Evolutionary conservation across 495 filamentous ascomycete species (phyloP).

Genomic region (Aspergillus baeticus): DNA sequence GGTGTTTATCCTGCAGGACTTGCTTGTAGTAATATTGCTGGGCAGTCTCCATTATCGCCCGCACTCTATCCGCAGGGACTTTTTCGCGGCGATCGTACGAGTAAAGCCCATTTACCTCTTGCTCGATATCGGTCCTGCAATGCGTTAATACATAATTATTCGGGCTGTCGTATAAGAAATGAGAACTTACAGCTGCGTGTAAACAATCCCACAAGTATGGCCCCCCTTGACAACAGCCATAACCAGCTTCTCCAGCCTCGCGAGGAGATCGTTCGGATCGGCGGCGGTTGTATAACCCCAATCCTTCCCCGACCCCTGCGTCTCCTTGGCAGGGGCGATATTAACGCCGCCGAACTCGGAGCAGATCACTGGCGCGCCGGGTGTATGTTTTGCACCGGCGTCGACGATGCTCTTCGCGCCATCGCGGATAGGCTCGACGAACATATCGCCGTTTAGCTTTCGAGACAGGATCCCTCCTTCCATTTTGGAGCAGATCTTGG

Average conservation of each 20-base stretch:
- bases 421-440: slow-evolving; percentile 38
- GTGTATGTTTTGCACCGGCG: slow-evolving; percentile 39
- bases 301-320: slow-evolving; percentile 26
- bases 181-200: slow-evolving; percentile 38
- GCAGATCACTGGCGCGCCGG: slow-evolving; percentile 55
- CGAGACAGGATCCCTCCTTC: slow-evolving; percentile 42
- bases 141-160: neutral
- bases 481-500: slow-evolving; percentile 44
- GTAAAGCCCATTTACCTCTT: slow-evolving; percentile 42
- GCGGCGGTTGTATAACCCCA: slow-evolving; percentile 42
- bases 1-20: slow-evolving; percentile 2
- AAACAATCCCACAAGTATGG: slow-evolving; percentile 36
- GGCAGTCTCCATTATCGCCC: slow-evolving; percentile 39
- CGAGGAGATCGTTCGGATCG: slow-evolving; percentile 32
- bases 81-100: slow-evolving; percentile 37
- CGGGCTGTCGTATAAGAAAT: neutral
- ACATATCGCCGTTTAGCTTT: slow-evolving; percentile 47
- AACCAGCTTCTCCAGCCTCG: slow-evolving; percentile 32
- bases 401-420: slow-evolving; percentile 32
- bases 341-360: slow-evolving; percentile 62
- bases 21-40: slow-evolving; percentile 31
- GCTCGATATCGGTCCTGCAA: slow-evolving; percentile 36
- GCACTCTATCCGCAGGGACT: slow-evolving; percentile 30
- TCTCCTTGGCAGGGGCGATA: slow-evolving; percentile 44
- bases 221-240: slow-evolving; percentile 37